These are phyloP conservation scores for Pythium dissotocum DNA, from an alignment of 352 stramenopile species.

Conservation along the genomic window DNA sequence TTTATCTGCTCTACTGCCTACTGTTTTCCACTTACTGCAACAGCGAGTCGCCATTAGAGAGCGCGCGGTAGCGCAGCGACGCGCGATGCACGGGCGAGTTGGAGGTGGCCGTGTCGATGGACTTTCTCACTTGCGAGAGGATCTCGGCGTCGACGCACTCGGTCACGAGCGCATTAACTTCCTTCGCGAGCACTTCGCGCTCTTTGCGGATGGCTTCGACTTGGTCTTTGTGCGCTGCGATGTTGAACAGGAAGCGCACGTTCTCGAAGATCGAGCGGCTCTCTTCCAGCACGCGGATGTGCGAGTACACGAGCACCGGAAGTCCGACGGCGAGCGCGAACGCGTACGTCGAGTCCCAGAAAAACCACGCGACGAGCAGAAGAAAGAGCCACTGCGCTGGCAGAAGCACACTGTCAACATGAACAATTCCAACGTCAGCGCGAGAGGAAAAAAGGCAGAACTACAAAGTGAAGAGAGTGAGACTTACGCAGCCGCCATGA, in stretches of 20 bases:
- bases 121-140: slow-evolving; percentile 54
- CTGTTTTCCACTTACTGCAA: slow-evolving; percentile 6
- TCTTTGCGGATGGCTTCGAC: slow-evolving; percentile 55
- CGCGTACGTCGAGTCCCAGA: slow-evolving; percentile 57
- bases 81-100: slow-evolving; percentile 28
- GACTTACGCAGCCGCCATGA: slow-evolving; percentile 61
- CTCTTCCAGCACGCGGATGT: slow-evolving; percentile 79
- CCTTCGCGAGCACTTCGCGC: slow-evolving; percentile 46
- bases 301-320: slow-evolving; percentile 70
- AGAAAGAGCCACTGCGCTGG: slow-evolving; percentile 68
- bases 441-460: not conserved
- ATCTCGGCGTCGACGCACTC: slow-evolving; percentile 56
- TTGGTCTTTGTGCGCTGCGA: slow-evolving; percentile 60
- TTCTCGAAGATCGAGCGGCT: slow-evolving; percentile 78
- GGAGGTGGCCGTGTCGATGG: slow-evolving; percentile 13
- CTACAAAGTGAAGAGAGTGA: not conserved
- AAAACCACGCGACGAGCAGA: slow-evolving; percentile 55
- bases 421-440: slow-evolving; percentile 15
- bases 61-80: slow-evolving; percentile 16
- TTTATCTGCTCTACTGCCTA: too few species aligned
- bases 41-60: slow-evolving; percentile 25
- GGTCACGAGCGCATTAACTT: slow-evolving; percentile 60
- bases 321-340: slow-evolving; percentile 57
- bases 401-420: slow-evolving; percentile 49
- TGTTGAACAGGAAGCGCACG: slow-evolving; percentile 74